These are phyloP conservation scores for Phaeotremella fagi DNA, from an alignment of 768 basidiomycete genomes.

Conservation along the genomic window DNA sequence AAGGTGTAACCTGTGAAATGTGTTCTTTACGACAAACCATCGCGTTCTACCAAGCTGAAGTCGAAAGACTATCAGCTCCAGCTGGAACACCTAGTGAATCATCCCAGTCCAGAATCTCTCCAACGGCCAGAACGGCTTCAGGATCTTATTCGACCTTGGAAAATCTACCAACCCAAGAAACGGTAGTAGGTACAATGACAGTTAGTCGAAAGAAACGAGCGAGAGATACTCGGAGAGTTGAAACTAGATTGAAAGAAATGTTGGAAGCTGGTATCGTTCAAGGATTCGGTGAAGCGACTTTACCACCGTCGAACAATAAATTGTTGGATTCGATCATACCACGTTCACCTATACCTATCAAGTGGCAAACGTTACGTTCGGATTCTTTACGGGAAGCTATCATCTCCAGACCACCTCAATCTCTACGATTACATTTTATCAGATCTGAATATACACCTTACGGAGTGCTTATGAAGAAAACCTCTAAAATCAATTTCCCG, in stretches of 20 bases:
- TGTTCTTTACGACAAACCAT: slow-evolving; percentile 79
- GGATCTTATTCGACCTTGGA: neutral
- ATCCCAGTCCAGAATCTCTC: neutral
- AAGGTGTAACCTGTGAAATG: slow-evolving; percentile 87
- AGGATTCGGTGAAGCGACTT: slow-evolving; percentile 44
- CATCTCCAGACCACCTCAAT: slow-evolving; percentile 66
- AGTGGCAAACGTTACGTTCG: slow-evolving; percentile 31
- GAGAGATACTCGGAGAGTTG: slow-evolving; percentile 66
- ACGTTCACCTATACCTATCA: slow-evolving; percentile 25
- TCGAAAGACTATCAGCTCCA: slow-evolving; percentile 56
- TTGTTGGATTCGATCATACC: slow-evolving; percentile 7
- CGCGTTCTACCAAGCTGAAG: slow-evolving; percentile 60
- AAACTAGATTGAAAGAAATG: slow-evolving; percentile 58
- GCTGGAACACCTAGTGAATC: slow-evolving; percentile 14
- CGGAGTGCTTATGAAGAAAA: slow-evolving; percentile 72
- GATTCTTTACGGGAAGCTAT: slow-evolving; percentile 37
- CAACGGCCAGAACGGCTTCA: neutral
- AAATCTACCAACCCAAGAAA: neutral
- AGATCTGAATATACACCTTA: slow-evolving; percentile 78
- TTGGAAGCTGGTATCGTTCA: slow-evolving; percentile 65
- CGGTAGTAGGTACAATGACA: slow-evolving; percentile 53
- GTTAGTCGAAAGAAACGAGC: slow-evolving; percentile 68
- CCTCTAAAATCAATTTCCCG: slow-evolving; percentile 71
- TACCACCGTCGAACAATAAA: slow-evolving; percentile 9
- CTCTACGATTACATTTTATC: slow-evolving; percentile 84